phyloP scores from a whole-genome alignment of 139 green algal species.

The Coelastrella sp. region DNA sequence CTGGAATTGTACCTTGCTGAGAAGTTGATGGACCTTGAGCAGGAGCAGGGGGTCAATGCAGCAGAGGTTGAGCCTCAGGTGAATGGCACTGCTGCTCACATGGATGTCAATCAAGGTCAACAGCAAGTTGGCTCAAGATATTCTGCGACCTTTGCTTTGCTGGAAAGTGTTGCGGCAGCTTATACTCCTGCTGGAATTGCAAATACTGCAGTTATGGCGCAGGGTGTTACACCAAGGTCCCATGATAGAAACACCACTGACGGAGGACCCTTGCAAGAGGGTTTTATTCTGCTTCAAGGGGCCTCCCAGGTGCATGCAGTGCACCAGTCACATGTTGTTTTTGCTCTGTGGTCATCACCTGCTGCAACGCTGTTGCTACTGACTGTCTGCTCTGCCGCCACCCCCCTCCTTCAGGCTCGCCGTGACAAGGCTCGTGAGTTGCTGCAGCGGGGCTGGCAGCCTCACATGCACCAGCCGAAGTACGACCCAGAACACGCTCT shows the following conservation, averaged over 20 bases:
- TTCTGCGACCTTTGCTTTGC: too few species aligned
- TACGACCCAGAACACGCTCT: constrained; percentile 94
- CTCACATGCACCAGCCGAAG: constrained; percentile 61
- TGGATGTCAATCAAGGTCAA: not conserved
- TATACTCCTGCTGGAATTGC: too few species aligned
- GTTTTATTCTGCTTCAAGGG: too few species aligned
- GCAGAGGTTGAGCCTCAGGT: constrained; percentile 21
- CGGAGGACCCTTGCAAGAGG: too few species aligned
- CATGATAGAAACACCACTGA: too few species aligned
- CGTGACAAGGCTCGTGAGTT: constrained; percentile 84
- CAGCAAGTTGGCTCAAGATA: too few species aligned
- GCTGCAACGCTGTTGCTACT: not conserved
- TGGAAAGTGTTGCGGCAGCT: too few species aligned
- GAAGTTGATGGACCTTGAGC: constrained; percentile 39
- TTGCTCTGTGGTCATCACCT: not conserved
- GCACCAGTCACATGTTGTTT: not conserved
- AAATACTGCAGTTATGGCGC: too few species aligned
- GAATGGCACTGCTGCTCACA: not conserved
- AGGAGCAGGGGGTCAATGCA: constrained; percentile 7
- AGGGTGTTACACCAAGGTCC: too few species aligned
- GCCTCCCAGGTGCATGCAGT: too few species aligned
- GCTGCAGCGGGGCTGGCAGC: constrained; percentile 86
- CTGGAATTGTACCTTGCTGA: constrained; percentile 89
- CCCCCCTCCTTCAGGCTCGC: constrained; percentile 41
- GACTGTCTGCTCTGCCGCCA: not conserved